Conservation (phyloP, 1,284 basidiomycete genomes). For the Microbotryum lychnidis-dioicae region DNA sequence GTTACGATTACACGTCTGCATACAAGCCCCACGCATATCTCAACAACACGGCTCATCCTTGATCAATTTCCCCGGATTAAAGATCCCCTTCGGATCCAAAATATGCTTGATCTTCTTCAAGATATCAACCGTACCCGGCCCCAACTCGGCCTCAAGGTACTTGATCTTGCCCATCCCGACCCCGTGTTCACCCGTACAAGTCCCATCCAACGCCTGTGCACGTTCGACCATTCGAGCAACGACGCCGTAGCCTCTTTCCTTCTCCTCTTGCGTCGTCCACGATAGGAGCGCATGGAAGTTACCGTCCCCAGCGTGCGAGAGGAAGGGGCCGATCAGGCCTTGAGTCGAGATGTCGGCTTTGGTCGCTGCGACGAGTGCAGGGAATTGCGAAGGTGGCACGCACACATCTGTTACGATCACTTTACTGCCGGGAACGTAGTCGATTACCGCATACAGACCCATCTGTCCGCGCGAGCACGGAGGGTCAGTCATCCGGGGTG, state of each 20-base stretch:
- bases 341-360: slow-evolving; percentile 24
- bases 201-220: slow-evolving; percentile 66
- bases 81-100: neutral
- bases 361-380: slow-evolving; percentile 32
- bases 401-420: slow-evolving; percentile 14
- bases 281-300: slow-evolving; percentile 44
- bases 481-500: neutral
- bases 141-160: slow-evolving; percentile 34
- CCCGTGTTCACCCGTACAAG: slow-evolving; percentile 48
- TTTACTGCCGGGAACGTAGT: slow-evolving; percentile 24
- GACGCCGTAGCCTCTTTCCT: slow-evolving; percentile 47
- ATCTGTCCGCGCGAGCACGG: neutral
- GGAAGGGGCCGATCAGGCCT: slow-evolving; percentile 31
- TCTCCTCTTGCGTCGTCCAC: slow-evolving; percentile 57
- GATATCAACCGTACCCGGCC: slow-evolving; percentile 31
- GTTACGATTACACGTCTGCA: no score
- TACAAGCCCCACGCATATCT: no score
- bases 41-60: slow-evolving; percentile 1
- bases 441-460: slow-evolving; percentile 30
- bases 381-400: slow-evolving; percentile 29
- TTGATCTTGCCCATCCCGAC: slow-evolving; percentile 33
- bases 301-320: slow-evolving; percentile 31
- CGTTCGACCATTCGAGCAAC: slow-evolving; percentile 62
- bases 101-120: slow-evolving; percentile 29
- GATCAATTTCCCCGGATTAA: neutral